Evolutionary conservation across 2,329 filamentous ascomycete genomes (phyloP).

Genomic region (Fusarium succisae): DNA sequence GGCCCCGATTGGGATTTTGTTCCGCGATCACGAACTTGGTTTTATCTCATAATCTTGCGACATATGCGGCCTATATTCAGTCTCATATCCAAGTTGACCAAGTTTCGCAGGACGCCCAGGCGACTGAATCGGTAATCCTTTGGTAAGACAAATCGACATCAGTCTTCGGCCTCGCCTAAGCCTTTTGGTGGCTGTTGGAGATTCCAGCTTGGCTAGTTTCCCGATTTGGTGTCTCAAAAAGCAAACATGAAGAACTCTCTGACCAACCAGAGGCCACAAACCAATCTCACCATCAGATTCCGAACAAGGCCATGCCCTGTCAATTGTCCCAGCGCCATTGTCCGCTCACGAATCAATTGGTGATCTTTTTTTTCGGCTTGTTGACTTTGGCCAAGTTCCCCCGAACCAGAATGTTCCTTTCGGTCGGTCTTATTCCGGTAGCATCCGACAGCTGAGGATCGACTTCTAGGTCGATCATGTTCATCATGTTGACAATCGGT

Average conservation of each 20-base stretch:
- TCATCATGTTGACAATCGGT: background rate
- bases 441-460: slow-evolving; percentile 15
- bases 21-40: slow-evolving; percentile 10
- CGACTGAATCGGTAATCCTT: background rate
- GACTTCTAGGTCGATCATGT: background rate
- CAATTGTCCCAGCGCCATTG: slow-evolving; percentile 20
- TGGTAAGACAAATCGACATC: slow-evolving; percentile 8
- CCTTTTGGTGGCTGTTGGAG: slow-evolving; percentile 24
- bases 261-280: slow-evolving; percentile 30
- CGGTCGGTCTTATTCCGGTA: slow-evolving; percentile 17
- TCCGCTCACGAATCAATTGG: slow-evolving; percentile 19
- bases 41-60: slow-evolving; percentile 12
- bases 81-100: background rate
- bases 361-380: slow-evolving; percentile 12
- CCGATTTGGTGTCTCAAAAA: slow-evolving; percentile 35
- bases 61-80: background rate
- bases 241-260: slow-evolving; percentile 33
- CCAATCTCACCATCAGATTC: slow-evolving; percentile 16
- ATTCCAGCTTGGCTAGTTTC: slow-evolving; percentile 31
- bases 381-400: background rate
- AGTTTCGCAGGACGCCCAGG: background rate
- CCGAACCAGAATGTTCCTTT: slow-evolving; percentile 2
- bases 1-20: slow-evolving; percentile 15
- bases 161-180: slow-evolving; percentile 27
- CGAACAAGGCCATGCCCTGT: slow-evolving; percentile 37